Conservation (phyloP, 495 filamentous ascomycete genomes). For the Pseudotulostoma volvatum region DNA sequence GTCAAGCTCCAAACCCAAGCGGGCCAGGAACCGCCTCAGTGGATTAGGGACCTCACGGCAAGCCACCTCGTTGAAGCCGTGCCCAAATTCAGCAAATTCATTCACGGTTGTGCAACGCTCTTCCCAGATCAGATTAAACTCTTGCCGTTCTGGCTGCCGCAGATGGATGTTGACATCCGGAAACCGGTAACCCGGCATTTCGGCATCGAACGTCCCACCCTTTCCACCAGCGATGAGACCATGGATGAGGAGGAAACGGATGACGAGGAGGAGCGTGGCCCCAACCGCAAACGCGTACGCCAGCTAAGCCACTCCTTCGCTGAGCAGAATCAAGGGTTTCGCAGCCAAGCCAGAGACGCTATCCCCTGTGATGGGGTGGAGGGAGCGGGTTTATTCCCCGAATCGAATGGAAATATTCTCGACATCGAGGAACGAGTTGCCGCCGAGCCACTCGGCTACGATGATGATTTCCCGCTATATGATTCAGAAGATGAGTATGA, state of each 20-base stretch:
- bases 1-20: slow-evolving; percentile 96
- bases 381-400: slow-evolving; percentile 18
- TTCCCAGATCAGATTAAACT: slow-evolving; percentile 81
- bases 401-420: slow-evolving; percentile 34
- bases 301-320: background rate
- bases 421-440: slow-evolving; percentile 65
- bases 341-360: slow-evolving; percentile 9
- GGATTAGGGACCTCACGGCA: slow-evolving; percentile 81
- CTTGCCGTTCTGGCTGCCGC: slow-evolving; percentile 91
- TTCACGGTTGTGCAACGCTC: slow-evolving; percentile 77
- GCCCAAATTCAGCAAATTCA: slow-evolving; percentile 98
- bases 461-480: slow-evolving; percentile 69
- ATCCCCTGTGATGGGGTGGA: slow-evolving; percentile 9
- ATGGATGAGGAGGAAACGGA: slow-evolving; percentile 45
- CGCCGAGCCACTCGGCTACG: slow-evolving; percentile 38
- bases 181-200: slow-evolving; percentile 76
- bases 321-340: background rate
- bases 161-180: slow-evolving; percentile 96
- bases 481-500: slow-evolving; percentile 77
- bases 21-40: slow-evolving; percentile 92
- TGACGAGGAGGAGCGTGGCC: slow-evolving; percentile 26
- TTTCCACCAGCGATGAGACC: slow-evolving; percentile 59
- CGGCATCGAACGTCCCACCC: slow-evolving; percentile 67
- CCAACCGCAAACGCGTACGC: slow-evolving; percentile 7
- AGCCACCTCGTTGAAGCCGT: slow-evolving; percentile 95